These are phyloP conservation scores for Trifolium repens DNA, from an alignment of 306 rosid species.

Conservation along the genomic window DNA sequence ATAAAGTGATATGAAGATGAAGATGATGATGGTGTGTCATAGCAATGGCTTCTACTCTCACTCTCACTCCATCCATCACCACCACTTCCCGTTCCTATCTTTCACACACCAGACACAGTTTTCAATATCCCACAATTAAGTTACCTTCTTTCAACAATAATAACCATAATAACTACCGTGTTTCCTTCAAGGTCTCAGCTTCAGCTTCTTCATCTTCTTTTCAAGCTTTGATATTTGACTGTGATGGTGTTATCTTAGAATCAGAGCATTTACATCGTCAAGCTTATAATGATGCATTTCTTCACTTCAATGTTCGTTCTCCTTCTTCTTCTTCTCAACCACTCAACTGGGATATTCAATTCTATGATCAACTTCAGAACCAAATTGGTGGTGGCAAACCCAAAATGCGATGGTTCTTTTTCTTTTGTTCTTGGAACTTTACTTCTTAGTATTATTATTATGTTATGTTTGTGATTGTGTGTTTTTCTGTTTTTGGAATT, in stretches of 20 bases:
- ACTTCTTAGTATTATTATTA: background rate
- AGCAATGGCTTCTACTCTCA: constrained; percentile 59
- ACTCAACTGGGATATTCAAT: constrained; percentile 72
- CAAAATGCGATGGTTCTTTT: constrained; percentile 85
- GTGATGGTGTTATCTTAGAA: constrained; percentile 91
- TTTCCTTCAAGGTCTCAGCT: constrained; percentile 53
- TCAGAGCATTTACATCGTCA: constrained; percentile 95
- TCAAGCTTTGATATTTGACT: constrained; percentile 86
- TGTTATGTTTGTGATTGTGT: background rate
- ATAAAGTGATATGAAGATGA: constrained; percentile 8
- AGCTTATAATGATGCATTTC: constrained; percentile 87
- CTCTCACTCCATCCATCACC: constrained; percentile 35
- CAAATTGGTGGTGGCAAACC: constrained; percentile 94
- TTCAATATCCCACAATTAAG: constrained; percentile 39
- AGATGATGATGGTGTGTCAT: background rate
- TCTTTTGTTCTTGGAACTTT: background rate
- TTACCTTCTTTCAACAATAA: constrained; percentile 34
- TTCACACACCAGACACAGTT: constrained; percentile 37
- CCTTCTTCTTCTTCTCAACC: constrained; percentile 52
- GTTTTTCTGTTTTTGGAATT: constrained; percentile 14
- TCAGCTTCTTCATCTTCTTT: constrained; percentile 52
- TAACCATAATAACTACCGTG: constrained; percentile 15
- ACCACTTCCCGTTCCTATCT: constrained; percentile 38
- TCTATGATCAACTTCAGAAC: constrained; percentile 88
- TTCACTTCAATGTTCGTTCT: constrained; percentile 72